These are phyloP conservation scores for Bipolaris victoriae DNA, from an alignment of 2,329 filamentous ascomycete genomes.

Conservation along the genomic window DNA sequence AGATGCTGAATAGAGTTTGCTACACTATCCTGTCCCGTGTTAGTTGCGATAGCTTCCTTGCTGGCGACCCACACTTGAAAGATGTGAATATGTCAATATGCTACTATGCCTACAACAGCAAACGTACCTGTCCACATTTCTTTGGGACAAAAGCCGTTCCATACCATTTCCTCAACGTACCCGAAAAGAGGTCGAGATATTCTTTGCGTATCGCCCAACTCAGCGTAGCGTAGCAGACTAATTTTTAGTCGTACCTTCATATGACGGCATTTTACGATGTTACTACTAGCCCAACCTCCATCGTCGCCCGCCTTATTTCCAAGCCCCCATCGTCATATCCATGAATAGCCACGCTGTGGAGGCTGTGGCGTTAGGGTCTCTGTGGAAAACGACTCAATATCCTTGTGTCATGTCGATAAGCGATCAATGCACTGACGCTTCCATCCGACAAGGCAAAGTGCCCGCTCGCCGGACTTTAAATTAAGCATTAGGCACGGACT, in stretches of 20 bases:
- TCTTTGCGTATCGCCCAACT: neutral
- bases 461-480: slow-evolving; percentile 1
- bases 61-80: no score
- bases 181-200: neutral
- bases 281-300: neutral
- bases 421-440: neutral
- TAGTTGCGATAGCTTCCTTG: no score
- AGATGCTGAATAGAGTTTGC: no score
- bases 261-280: neutral
- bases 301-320: neutral
- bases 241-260: neutral
- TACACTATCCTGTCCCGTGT: no score
- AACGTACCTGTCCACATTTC: no score
- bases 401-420: neutral
- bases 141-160: neutral
- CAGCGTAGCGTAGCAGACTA: neutral
- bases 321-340: neutral
- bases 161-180: neutral
- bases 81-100: no score
- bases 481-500: slow-evolving; percentile 13
- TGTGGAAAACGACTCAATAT: neutral
- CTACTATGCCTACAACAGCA: no score
- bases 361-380: neutral
- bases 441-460: slow-evolving; percentile 3
- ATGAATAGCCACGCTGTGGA: neutral